phyloP scores from a whole-genome alignment of 2,329 filamentous ascomycete genomes.

The Hysterium pulicare region DNA sequence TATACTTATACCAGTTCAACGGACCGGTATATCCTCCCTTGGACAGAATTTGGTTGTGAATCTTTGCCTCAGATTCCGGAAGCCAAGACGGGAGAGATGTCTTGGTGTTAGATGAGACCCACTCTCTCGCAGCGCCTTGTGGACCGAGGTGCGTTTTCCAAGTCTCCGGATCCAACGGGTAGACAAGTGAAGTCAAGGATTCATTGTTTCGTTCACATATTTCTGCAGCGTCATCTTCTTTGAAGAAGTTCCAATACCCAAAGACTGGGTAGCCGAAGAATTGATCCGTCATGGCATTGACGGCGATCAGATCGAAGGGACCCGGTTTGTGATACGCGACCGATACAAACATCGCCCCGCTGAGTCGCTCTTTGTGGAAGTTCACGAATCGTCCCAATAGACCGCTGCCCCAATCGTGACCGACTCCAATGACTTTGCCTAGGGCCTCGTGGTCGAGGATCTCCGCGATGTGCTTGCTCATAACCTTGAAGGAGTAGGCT shows the following conservation, averaged over 20 bases:
- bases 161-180: neutral
- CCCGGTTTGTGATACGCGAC: neutral
- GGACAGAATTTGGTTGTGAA: neutral
- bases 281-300: neutral
- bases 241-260: constrained; percentile 8
- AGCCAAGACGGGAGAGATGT: neutral
- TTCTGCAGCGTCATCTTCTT: constrained; percentile 5
- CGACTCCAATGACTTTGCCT: constrained; percentile 25
- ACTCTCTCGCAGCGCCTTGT: neutral
- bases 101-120: neutral
- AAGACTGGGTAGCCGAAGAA: constrained; percentile 5
- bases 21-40: neutral
- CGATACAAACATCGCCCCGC: neutral
- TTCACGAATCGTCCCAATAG: constrained; percentile 9
- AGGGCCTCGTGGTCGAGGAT: constrained; percentile 8
- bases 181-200: neutral
- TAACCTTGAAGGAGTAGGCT: constrained; percentile 5
- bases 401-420: constrained; percentile 47
- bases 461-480: constrained; percentile 6
- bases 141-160: neutral
- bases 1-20: neutral
- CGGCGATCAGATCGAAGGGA: neutral
- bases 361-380: neutral
- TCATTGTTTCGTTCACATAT: neutral
- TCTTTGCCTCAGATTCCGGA: neutral